Conservation (phyloP, 169 alveolate genomes). For the Blepharisma undulans region DNA sequence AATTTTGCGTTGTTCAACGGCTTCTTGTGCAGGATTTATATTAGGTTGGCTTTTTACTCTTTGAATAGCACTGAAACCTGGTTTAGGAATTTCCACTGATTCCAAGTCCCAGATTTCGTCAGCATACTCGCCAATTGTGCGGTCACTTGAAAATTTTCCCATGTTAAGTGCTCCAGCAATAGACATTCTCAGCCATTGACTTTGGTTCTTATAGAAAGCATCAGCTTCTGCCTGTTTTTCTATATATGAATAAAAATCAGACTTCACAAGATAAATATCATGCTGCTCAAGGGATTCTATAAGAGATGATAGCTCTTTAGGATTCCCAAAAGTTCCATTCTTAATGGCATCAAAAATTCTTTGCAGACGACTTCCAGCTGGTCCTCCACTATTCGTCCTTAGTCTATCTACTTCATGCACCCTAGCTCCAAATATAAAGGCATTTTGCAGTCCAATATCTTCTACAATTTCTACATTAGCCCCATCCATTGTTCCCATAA, state of each 20-base stretch:
- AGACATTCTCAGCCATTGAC: conserved; percentile 84
- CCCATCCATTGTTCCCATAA: conserved; percentile 96
- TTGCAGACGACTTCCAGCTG: conserved; percentile 77
- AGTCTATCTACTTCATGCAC: conserved; percentile 84
- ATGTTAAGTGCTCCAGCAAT: conserved; percentile 84
- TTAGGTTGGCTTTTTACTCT: conserved; percentile 43
- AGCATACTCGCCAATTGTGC: conserved; percentile 90
- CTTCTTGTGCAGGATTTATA: conserved; percentile 5
- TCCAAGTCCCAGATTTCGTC: conserved; percentile 81
- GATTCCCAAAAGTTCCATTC: conserved; percentile 79
- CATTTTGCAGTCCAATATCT: conserved; percentile 92
- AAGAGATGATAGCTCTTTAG: conserved; percentile 58
- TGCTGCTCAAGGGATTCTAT: conserved; percentile 68
- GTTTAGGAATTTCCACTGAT: conserved; percentile 5
- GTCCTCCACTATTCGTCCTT: conserved; percentile 48
- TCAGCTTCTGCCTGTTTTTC: conserved; percentile 90
- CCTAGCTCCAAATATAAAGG: conserved; percentile 93
- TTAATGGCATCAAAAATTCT: conserved; percentile 88
- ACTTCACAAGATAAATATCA: conserved; percentile 84
- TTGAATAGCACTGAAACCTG: not conserved
- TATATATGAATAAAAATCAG: conserved; percentile 88
- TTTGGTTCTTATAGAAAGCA: conserved; percentile 78
- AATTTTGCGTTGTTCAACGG: not conserved
- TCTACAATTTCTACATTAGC: conserved; percentile 96
- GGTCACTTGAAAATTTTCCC: conserved; percentile 92